Evolutionary conservation across 192 early-diverging fungal genomes (phyloP).

Genomic region (Dissophora ornata): DNA sequence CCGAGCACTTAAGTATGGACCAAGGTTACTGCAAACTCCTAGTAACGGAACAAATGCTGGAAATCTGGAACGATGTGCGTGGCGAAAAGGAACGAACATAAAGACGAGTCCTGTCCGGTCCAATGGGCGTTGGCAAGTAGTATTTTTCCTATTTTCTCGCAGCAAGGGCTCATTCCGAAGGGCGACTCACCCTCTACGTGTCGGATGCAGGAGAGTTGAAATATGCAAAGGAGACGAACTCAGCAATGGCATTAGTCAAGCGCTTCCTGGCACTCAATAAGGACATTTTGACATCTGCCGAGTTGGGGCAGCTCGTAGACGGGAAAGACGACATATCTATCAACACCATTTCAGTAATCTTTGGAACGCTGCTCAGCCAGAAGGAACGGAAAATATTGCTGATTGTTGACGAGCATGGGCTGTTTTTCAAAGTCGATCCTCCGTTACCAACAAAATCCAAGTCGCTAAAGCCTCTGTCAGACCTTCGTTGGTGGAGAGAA

Average conservation of each 20-base stretch:
- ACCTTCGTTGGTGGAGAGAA: slow-evolving; percentile 31
- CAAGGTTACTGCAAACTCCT: neutral
- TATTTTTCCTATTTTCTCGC: slow-evolving; percentile 25
- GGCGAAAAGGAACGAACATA: slow-evolving; percentile 17
- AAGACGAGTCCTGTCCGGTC: slow-evolving; percentile 35
- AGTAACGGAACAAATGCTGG: slow-evolving; percentile 22
- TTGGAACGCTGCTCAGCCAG: neutral
- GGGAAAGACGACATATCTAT: neutral
- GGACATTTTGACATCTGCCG: slow-evolving; percentile 39
- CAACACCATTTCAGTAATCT: neutral
- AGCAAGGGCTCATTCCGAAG: slow-evolving; percentile 17
- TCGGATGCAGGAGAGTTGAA: slow-evolving; percentile 28
- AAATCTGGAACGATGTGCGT: slow-evolving; percentile 14
- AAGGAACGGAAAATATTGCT: slow-evolving; percentile 23
- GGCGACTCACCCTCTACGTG: slow-evolving; percentile 33
- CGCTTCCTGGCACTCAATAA: slow-evolving; percentile 38
- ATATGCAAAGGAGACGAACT: neutral
- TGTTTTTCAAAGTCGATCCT: slow-evolving; percentile 22
- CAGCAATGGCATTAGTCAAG: slow-evolving; percentile 1
- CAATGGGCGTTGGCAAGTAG: slow-evolving; percentile 2
- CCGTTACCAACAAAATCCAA: slow-evolving; percentile 5
- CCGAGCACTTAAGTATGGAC: neutral
- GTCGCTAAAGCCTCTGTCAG: slow-evolving; percentile 18
- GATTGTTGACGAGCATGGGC: slow-evolving; percentile 40
- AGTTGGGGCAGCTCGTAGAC: slow-evolving; percentile 21